These are phyloP conservation scores for Pseudozyma tsukubaensis DNA, from an alignment of 1,284 basidiomycete genomes.

Conservation along the genomic window DNA sequence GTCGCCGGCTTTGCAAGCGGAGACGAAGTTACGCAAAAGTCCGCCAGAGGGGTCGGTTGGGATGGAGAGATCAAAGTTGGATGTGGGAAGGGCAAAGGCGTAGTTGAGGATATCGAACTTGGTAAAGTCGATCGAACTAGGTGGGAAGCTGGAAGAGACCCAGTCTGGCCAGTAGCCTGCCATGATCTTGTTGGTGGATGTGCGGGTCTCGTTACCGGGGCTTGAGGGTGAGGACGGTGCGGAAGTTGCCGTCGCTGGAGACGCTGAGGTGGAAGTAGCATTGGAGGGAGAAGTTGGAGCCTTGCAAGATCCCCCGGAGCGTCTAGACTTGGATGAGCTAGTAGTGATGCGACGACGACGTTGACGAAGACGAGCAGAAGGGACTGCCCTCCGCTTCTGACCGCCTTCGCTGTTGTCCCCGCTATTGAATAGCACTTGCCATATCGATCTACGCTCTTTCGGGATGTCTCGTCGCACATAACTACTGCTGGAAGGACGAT, in stretches of 20 bases:
- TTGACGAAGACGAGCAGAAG: conserved; percentile 23
- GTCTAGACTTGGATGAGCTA: conserved; percentile 12
- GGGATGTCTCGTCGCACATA: conserved; percentile 22
- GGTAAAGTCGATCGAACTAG: conserved; percentile 49
- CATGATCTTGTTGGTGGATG: conserved; percentile 40
- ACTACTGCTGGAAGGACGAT: neutral
- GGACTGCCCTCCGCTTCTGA: conserved; percentile 49
- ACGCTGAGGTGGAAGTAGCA: conserved; percentile 1
- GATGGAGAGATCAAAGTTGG: conserved; percentile 37
- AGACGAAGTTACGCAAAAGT: conserved; percentile 45
- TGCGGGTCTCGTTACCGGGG: conserved; percentile 3
- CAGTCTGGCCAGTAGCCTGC: conserved; percentile 61
- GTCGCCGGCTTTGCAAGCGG: conserved; percentile 36
- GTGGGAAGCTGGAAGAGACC: conserved; percentile 35
- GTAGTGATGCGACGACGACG: neutral
- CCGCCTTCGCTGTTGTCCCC: neutral
- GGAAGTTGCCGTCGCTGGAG: conserved; percentile 3
- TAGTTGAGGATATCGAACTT: conserved; percentile 62
- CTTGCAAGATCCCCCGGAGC: conserved; percentile 26
- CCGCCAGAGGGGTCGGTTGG: conserved; percentile 30
- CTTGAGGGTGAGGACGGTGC: conserved; percentile 1
- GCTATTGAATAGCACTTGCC: conserved; percentile 24
- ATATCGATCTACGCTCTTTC: conserved; percentile 25
- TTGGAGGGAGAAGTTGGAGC: conserved; percentile 10
- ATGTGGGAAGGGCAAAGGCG: conserved; percentile 58